Evolutionary conservation across 805 yeast genomes (phyloP).

Genomic region (Wickerhamomyces ciferrii): DNA sequence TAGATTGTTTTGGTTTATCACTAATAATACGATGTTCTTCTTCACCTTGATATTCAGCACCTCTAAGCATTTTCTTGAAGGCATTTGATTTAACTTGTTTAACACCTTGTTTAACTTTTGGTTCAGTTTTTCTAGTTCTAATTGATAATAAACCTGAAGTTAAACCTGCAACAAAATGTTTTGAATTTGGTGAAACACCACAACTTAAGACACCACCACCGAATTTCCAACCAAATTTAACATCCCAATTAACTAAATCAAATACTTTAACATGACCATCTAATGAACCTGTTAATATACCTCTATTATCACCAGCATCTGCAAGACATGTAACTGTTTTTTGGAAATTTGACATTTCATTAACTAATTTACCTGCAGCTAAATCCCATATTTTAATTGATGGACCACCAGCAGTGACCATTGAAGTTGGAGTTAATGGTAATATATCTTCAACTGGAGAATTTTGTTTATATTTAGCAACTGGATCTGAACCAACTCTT

Average conservation of each 20-base stretch:
- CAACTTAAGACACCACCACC: slow-evolving; percentile 89
- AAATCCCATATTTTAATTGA: slow-evolving; percentile 89
- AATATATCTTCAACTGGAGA: slow-evolving; percentile 84
- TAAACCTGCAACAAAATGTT: slow-evolving; percentile 90
- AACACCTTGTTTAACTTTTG: slow-evolving; percentile 46
- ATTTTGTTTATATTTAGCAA: slow-evolving; percentile 62
- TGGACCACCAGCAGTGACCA: slow-evolving; percentile 79
- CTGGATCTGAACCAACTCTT: slow-evolving; percentile 51
- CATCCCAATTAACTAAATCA: slow-evolving; percentile 77
- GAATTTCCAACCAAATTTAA: slow-evolving; percentile 95
- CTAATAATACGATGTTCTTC: slow-evolving; percentile 69
- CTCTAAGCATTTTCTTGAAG: slow-evolving; percentile 80
- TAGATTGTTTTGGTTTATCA: slow-evolving; percentile 47
- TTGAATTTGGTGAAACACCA: slow-evolving; percentile 81
- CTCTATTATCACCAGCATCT: slow-evolving; percentile 58
- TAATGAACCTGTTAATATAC: slow-evolving; percentile 88
- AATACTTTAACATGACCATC: slow-evolving; percentile 98
- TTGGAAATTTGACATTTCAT: slow-evolving; percentile 80
- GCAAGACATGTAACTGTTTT: slow-evolving; percentile 88
- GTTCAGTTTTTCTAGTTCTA: slow-evolving; percentile 75
- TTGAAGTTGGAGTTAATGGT: slow-evolving; percentile 62
- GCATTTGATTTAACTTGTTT: slow-evolving; percentile 51
- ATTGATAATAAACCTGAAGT: slow-evolving; percentile 85
- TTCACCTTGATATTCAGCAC: slow-evolving; percentile 87
- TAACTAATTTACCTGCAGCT: slow-evolving; percentile 64